Percentiles rank a stretch among this genome's conserved stretches.
phyloP scores from a whole-genome alignment of 495 filamentous ascomycete genomes.

The Aspergillus leporis region DNA sequence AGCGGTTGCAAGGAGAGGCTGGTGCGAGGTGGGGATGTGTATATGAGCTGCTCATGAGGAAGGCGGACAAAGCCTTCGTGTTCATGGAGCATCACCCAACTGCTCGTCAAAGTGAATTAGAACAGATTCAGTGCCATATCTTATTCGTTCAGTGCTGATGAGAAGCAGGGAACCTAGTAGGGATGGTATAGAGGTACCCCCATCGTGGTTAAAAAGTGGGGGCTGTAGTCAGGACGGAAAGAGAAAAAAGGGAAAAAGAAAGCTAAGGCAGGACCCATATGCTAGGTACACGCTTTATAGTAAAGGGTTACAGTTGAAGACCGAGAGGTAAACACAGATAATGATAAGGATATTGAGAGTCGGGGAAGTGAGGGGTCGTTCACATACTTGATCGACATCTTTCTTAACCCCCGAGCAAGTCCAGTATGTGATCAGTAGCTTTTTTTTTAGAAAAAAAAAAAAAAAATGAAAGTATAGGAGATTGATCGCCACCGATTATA shows the following conservation, averaged over 20 bases:
- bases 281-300: not conserved
- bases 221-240: not conserved
- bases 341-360: slow-evolving; percentile 16
- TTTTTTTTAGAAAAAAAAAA: not conserved
- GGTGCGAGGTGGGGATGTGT: slow-evolving; percentile 72
- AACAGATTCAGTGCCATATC: not conserved
- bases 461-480: not conserved
- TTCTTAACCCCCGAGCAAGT: slow-evolving; percentile 15
- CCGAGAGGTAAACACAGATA: not conserved
- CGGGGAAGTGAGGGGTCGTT: slow-evolving; percentile 23
- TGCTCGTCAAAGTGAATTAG: slow-evolving; percentile 22
- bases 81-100: slow-evolving; percentile 80
- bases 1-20: slow-evolving; percentile 62
- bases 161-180: not conserved
- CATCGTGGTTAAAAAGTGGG: not conserved
- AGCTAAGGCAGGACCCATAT: not conserved
- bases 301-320: not conserved
- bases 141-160: not conserved
- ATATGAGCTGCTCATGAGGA: slow-evolving; percentile 67
- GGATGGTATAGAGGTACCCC: not conserved
- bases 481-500: not conserved
- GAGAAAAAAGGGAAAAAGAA: not conserved
- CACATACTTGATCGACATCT: slow-evolving; percentile 72
- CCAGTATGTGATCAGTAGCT: not conserved
- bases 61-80: slow-evolving; percentile 66